Percentiles rank a stretch among this genome's conserved stretches.
Conservation (phyloP, 192 early-diverging fungal species). For the Backusella mclennaniae region DNA sequence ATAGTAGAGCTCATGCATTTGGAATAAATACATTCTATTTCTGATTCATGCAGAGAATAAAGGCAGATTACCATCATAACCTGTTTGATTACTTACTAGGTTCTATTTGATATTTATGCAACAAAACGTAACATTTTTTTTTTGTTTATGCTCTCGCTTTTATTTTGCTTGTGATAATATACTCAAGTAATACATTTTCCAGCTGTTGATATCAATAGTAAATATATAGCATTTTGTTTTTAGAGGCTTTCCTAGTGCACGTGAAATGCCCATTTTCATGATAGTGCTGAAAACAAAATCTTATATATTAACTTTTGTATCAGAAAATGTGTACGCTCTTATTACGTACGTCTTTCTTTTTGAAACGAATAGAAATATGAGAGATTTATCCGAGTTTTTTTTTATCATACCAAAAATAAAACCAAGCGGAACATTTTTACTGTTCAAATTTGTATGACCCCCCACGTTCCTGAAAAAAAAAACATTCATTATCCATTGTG, state of each 20-base stretch:
- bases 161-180: not conserved
- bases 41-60: not conserved
- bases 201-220: not conserved
- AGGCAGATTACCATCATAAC: not conserved
- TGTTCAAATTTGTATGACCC: not conserved
- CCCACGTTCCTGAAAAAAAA: constrained; percentile 2
- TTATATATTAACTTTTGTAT: not conserved
- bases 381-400: not conserved
- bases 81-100: not conserved
- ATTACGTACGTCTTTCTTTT: not conserved
- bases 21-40: not conserved
- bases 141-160: not conserved
- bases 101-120: not conserved
- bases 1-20: not conserved
- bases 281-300: not conserved
- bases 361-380: not conserved
- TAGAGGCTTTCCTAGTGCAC: not conserved
- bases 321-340: not conserved
- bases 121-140: not conserved
- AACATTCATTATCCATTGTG: constrained; percentile 1
- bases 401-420: not conserved
- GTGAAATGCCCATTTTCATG: not conserved
- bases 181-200: not conserved
- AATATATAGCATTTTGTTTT: not conserved
- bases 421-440: constrained; percentile 4